Percentiles rank a stretch among this genome's conserved stretches.
These are phyloP conservation scores for Hericium erinaceus DNA, from an alignment of 768 basidiomycete species.

Conservation along the genomic window DNA sequence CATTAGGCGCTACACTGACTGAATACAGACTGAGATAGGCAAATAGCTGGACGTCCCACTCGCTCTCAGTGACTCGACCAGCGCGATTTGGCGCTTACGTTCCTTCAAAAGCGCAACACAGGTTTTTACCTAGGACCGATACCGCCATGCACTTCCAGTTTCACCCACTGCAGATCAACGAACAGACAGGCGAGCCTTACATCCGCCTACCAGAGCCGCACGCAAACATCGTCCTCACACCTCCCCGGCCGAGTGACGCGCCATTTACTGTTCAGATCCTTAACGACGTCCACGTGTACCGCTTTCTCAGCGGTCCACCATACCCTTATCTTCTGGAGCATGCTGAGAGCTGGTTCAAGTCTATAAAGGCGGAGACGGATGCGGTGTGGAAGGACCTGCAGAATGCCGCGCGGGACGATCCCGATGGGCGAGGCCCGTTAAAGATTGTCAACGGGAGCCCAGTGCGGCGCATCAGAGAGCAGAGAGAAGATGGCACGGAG, in stretches of 20 bases:
- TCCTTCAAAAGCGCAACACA: no score
- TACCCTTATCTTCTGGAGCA: slow-evolving; percentile 41
- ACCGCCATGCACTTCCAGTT: not conserved
- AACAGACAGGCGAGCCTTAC: slow-evolving; percentile 41
- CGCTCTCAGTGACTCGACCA: no score
- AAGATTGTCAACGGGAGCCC: slow-evolving; percentile 1
- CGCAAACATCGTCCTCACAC: slow-evolving; percentile 49
- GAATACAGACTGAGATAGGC: no score
- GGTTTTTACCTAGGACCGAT: no score
- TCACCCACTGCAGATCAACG: slow-evolving; percentile 26
- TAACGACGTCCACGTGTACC: slow-evolving; percentile 41
- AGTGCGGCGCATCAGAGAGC: slow-evolving; percentile 5
- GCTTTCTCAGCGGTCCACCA: slow-evolving; percentile 38
- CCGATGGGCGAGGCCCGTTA: not conserved
- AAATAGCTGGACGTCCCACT: no score
- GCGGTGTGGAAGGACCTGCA: slow-evolving; percentile 15
- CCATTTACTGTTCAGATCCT: slow-evolving; percentile 28
- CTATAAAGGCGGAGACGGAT: slow-evolving; percentile 15
- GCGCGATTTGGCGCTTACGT: no score
- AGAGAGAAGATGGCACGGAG: slow-evolving; percentile 36
- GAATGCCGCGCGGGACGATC: slow-evolving; percentile 19
- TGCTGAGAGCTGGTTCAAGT: slow-evolving; percentile 29
- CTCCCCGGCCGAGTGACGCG: slow-evolving; percentile 40
- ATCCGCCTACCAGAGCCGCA: slow-evolving; percentile 42
- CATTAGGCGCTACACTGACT: no score